Percentiles rank a stretch among this genome's conserved stretches.
phyloP scores from a whole-genome alignment of 2,329 filamentous ascomycete species.

The Clonostachys chloroleuca region DNA sequence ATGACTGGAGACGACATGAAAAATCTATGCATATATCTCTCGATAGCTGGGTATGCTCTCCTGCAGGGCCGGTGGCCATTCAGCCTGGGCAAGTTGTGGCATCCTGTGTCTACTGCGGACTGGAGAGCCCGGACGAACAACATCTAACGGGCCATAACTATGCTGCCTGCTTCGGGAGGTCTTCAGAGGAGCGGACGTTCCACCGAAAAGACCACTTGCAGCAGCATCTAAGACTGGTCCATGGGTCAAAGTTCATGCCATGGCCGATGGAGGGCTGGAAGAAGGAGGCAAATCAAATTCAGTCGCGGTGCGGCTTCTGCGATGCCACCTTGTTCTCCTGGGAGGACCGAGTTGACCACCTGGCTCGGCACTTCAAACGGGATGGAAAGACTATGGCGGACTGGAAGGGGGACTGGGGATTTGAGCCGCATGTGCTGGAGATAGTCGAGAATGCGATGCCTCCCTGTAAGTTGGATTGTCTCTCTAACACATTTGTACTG shows the following conservation, averaged over 20 bases:
- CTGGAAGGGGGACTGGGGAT: conserved; percentile 34
- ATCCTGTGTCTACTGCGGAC: conserved; percentile 26
- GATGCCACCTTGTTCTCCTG: conserved; percentile 23
- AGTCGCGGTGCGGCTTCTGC: conserved; percentile 30
- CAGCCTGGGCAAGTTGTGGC: conserved; percentile 30
- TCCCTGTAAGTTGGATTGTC: conserved; percentile 14
- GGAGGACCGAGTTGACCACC: conserved; percentile 25
- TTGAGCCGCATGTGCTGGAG: conserved; percentile 24
- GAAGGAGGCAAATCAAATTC: conserved; percentile 15
- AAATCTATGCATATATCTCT: conserved; percentile 36
- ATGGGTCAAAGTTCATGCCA: conserved; percentile 27
- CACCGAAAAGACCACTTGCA: conserved; percentile 32
- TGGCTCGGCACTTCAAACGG: conserved; percentile 30
- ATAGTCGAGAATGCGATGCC: conserved; percentile 31
- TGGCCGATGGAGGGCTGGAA: conserved; percentile 38
- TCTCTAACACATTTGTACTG: too few relatives aligned
- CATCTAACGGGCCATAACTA: conserved; percentile 25
- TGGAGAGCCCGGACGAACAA: conserved; percentile 14
- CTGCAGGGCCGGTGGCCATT: conserved; percentile 21
- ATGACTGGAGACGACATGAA: conserved; percentile 43
- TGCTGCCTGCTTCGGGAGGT: conserved; percentile 41
- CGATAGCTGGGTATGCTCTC: conserved; percentile 34
- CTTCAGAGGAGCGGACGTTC: conserved; percentile 31
- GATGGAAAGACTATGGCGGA: conserved; percentile 27
- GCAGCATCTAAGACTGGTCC: conserved; percentile 30